These are phyloP conservation scores for Penicillium occitanis DNA, from an alignment of 2,329 filamentous ascomycete genomes.

Conservation along the genomic window DNA sequence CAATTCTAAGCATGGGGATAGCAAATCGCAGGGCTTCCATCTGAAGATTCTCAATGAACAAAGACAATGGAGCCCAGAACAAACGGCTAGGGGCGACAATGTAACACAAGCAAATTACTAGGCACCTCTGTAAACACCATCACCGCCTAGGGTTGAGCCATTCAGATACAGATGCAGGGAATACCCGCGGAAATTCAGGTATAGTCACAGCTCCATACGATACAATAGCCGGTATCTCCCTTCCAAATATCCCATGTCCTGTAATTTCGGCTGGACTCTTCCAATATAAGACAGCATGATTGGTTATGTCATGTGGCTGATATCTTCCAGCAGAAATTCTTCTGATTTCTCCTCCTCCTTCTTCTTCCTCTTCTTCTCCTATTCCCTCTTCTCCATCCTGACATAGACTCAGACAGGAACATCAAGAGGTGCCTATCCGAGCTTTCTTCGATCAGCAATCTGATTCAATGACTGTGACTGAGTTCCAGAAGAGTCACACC, in stretches of 20 bases:
- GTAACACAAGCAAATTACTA: slow-evolving; percentile 3
- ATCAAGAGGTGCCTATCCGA: not conserved
- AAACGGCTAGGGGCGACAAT: not conserved
- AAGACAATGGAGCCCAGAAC: slow-evolving; percentile 5
- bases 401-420: not conserved
- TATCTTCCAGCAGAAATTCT: not conserved
- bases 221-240: not conserved
- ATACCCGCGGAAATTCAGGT: not conserved
- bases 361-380: not conserved
- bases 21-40: not conserved
- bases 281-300: slow-evolving; percentile 4
- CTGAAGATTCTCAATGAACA: not conserved
- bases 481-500: slow-evolving; percentile 8
- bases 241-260: not conserved
- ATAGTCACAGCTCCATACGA: not conserved
- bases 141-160: not conserved
- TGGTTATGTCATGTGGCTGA: not conserved
- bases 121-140: not conserved
- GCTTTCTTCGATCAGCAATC: not conserved
- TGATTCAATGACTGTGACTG: slow-evolving; percentile 7
- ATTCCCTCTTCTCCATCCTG: not conserved
- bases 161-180: not conserved
- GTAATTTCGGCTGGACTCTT: not conserved
- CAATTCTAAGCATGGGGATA: not conserved
- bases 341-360: not conserved